A percentile compares a stretch with the other conserved stretches of the same genome.
Evolutionary conservation across 169 alveolate species (phyloP).

Genomic region (Blepharisma undulans): DNA sequence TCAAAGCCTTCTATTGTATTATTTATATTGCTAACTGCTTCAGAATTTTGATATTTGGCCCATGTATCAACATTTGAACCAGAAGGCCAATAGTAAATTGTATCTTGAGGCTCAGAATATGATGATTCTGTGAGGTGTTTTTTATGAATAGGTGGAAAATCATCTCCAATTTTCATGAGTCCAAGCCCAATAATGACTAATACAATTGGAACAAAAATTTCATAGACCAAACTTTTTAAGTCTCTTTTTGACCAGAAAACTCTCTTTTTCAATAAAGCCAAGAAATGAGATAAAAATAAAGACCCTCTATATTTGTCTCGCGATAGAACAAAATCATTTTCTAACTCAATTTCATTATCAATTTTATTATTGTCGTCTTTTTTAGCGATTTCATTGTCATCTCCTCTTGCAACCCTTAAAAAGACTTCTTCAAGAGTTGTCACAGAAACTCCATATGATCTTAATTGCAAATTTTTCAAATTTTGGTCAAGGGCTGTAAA

Average conservation of each 20-base stretch:
- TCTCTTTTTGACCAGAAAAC: conserved; percentile 42
- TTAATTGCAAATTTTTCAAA: conserved; percentile 48
- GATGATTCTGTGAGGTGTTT: background rate
- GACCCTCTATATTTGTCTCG: background rate
- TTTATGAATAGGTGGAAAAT: no score
- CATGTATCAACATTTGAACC: background rate
- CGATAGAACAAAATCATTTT: conserved; percentile 11
- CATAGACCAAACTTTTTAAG: conserved; percentile 48
- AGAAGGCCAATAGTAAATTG: background rate
- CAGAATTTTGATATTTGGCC: background rate
- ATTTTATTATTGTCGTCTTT: background rate
- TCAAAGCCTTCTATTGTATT: background rate
- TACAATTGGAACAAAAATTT: conserved; percentile 54
- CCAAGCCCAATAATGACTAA: conserved; percentile 49
- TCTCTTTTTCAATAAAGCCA: conserved; percentile 55
- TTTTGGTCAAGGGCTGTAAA: conserved; percentile 74
- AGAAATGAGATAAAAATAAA: conserved; percentile 48
- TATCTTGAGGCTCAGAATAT: background rate
- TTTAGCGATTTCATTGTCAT: background rate
- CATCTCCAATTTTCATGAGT: background rate
- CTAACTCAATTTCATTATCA: background rate
- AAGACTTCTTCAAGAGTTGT: conserved; percentile 91
- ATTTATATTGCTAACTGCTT: background rate
- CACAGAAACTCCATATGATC: conserved; percentile 83
- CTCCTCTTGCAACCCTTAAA: conserved; percentile 69